These are phyloP conservation scores for Plasmodium berghei DNA, from an alignment of 169 alveolate species.

Conservation along the genomic window DNA sequence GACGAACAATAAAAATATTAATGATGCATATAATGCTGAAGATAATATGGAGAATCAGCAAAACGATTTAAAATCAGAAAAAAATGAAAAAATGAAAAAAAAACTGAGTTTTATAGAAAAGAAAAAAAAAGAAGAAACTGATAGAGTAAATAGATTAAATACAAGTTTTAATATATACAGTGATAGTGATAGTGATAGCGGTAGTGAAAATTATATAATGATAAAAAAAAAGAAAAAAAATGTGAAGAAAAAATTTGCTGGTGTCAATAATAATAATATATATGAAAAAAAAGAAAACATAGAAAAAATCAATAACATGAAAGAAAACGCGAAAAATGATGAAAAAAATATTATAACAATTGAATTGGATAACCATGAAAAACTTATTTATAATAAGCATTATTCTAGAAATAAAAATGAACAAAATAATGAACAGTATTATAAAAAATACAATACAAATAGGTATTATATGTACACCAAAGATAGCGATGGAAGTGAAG, in stretches of 20 bases:
- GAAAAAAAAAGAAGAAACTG: slow-evolving; percentile 43
- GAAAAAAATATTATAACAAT: too few relatives aligned
- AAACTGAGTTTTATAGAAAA: slow-evolving; percentile 30
- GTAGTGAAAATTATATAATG: slow-evolving; percentile 43
- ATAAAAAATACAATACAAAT: too few relatives aligned
- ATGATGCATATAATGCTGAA: background rate
- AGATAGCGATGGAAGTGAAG: too few relatives aligned
- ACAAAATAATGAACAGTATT: too few relatives aligned
- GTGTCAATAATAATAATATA: too few relatives aligned
- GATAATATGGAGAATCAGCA: background rate
- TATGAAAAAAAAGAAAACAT: too few relatives aligned
- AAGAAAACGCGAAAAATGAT: too few relatives aligned
- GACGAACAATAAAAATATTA: background rate
- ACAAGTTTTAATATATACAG: slow-evolving; percentile 75
- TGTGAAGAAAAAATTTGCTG: background rate
- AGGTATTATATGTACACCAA: too few relatives aligned
- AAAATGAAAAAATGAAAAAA: slow-evolving; percentile 1
- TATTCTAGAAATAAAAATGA: too few relatives aligned
- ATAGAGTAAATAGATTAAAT: slow-evolving; percentile 54
- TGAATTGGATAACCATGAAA: too few relatives aligned
- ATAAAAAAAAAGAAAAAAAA: slow-evolving; percentile 28
- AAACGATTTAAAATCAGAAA: background rate
- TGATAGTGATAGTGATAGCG: slow-evolving; percentile 56
- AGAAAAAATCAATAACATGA: too few relatives aligned
- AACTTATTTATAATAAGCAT: too few relatives aligned